Conservation (phyloP, 2,329 filamentous ascomycete species). For the Penicillium sp. region DNA sequence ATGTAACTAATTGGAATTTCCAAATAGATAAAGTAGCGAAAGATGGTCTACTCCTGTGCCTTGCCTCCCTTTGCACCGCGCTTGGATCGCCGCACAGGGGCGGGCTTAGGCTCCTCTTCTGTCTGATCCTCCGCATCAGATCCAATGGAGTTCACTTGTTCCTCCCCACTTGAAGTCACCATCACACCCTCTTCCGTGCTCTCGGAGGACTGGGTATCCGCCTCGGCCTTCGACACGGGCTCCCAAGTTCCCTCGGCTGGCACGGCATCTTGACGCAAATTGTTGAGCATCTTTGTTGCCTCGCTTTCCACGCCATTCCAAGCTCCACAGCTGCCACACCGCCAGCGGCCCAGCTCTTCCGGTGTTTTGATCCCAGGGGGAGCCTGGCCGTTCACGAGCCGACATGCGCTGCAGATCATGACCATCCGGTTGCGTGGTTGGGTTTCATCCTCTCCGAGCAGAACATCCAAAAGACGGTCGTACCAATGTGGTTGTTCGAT, state of each 20-base stretch:
- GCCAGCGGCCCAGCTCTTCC: slow-evolving; percentile 81
- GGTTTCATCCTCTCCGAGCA: slow-evolving; percentile 93
- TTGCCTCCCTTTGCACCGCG: slow-evolving; percentile 28
- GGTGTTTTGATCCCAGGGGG: slow-evolving; percentile 78
- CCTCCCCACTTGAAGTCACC: slow-evolving; percentile 30
- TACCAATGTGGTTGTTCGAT: slow-evolving; percentile 72
- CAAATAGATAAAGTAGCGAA: not conserved
- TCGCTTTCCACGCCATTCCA: slow-evolving; percentile 82
- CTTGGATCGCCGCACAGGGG: slow-evolving; percentile 25
- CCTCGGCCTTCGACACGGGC: slow-evolving; percentile 23
- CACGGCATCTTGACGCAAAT: slow-evolving; percentile 49
- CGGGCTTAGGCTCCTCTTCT: slow-evolving; percentile 15
- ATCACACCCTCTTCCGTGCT: slow-evolving; percentile 31
- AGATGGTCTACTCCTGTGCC: slow-evolving; percentile 22
- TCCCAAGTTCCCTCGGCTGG: slow-evolving; percentile 24
- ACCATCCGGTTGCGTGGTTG: slow-evolving; percentile 86
- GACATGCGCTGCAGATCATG: slow-evolving; percentile 77
- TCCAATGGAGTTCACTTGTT: slow-evolving; percentile 23
- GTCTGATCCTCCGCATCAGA: slow-evolving; percentile 23
- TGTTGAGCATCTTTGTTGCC: slow-evolving; percentile 68
- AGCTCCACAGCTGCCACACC: slow-evolving; percentile 78
- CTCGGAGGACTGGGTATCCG: slow-evolving; percentile 18
- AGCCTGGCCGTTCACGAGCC: slow-evolving; percentile 92
- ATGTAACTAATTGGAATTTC: not conserved
- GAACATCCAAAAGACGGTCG: slow-evolving; percentile 85